Evolutionary conservation across 1,284 basidiomycete species (phyloP).

Genomic region (Amylostereum areolatum): DNA sequence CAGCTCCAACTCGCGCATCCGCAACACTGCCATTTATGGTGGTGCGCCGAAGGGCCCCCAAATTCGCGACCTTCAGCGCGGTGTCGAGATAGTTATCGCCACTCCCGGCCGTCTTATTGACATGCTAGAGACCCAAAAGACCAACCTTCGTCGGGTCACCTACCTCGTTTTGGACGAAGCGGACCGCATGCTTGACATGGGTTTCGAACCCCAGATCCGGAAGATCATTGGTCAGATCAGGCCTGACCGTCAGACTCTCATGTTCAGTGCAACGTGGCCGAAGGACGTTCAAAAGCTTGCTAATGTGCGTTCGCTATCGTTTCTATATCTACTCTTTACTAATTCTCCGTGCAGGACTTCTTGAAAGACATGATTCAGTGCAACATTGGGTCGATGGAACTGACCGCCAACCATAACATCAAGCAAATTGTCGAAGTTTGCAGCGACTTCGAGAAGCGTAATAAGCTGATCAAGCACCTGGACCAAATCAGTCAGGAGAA

Average conservation of each 20-base stretch:
- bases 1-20: conserved; percentile 89
- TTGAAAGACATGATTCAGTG: conserved; percentile 95
- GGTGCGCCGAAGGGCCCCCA: conserved; percentile 98
- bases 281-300: conserved; percentile 99
- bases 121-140: conserved; percentile 95
- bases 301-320: conserved; percentile 37
- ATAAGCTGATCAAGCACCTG: conserved; percentile 94
- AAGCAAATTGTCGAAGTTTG: conserved; percentile 94
- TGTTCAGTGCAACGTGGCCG: conserved; percentile 99
- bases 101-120: conserved; percentile 90
- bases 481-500: conserved; percentile 96
- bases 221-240: conserved; percentile 97
- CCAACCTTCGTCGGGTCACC: conserved; percentile 91
- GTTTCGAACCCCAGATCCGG: conserved; percentile 99
- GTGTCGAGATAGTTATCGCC: conserved; percentile 94
- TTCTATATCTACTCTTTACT: conserved; percentile 5
- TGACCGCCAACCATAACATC: conserved; percentile 98
- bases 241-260: conserved; percentile 91
- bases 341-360: conserved; percentile 65
- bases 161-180: conserved; percentile 99
- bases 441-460: conserved; percentile 97
- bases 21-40: conserved; percentile 98
- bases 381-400: conserved; percentile 98
- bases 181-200: conserved; percentile 98
- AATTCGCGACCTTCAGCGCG: conserved; percentile 94